Base-by-base conservation (phyloP, 441 rosid species). In the Mallotus japonicus region DNA sequence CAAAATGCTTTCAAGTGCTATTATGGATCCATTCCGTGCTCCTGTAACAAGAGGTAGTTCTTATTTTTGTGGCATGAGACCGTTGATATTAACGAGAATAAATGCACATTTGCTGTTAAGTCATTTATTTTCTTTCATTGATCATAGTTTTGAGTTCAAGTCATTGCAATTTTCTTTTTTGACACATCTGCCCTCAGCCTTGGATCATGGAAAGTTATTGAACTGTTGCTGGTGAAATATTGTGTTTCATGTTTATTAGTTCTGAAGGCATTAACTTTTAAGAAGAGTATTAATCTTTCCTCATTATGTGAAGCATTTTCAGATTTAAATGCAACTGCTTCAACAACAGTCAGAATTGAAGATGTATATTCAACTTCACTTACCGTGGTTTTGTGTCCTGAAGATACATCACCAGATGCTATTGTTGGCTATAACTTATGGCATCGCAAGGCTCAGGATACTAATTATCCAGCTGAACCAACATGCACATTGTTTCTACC, bases 301-400 rank as follows among this genome's bases (percentile, higher is more conserved):
- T 55, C n/a, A 58, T 63, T 34, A 7, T 34, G 65, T 60, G 9
- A 19, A 22, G 55, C 65, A n/a, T 61, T 64, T 71, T 72, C 87
- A 85, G 89, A 77, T 65, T 73, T 83, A 76, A 77, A 70, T 55
- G 57, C 62, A 3, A 76, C 62, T 57, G 64, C 81, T 80, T 77
- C 84, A 62, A 62, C 66, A 69, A 70, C 65, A 47, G 74, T 90
- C 54, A 83, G 78, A 70, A 86, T 91, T 71, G 97, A 90, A 85
- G 92, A 89, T 72, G 79, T 88, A 46, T 57, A 54, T 62, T 81
- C 88, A 68, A 90, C 90, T 72, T 89, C 96, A 34, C 77, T 91
- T 68, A 75, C 84, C 37, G 84, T 91, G 74, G 83, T 84, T 76
- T 79, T 92, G 82, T 81, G 85, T 76, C 81, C 81, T 0, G 79